These are phyloP conservation scores for Crotalaria pallida DNA, from an alignment of 306 rosid species.

Conservation along the genomic window DNA sequence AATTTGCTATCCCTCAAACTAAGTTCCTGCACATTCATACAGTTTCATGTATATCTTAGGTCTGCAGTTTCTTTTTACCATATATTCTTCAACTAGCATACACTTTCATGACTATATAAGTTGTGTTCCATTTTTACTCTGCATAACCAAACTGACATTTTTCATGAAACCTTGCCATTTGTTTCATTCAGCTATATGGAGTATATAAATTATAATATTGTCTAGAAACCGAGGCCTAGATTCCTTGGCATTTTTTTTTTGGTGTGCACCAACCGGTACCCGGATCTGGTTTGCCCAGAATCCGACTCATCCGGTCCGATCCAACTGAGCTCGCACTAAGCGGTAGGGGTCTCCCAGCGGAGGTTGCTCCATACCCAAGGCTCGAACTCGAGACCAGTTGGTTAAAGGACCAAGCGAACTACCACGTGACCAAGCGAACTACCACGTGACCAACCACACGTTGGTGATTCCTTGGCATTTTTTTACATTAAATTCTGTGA, in stretches of 20 bases:
- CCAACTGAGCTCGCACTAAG: too few relatives aligned
- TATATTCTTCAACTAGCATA: not conserved
- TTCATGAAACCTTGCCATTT: constrained; percentile 3
- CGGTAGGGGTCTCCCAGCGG: too few relatives aligned
- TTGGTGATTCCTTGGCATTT: constrained; percentile 22
- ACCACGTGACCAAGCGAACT: too few relatives aligned
- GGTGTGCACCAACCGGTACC: too few relatives aligned
- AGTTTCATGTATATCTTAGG: not conserved
- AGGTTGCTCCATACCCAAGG: too few relatives aligned
- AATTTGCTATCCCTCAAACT: not conserved
- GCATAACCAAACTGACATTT: not conserved
- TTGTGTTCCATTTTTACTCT: not conserved
- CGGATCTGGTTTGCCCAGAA: too few relatives aligned
- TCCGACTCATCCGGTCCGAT: too few relatives aligned
- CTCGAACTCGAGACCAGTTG: too few relatives aligned
- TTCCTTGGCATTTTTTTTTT: constrained; percentile 19
- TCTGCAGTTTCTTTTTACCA: not conserved
- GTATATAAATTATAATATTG: constrained; percentile 2
- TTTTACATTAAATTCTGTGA: constrained; percentile 33
- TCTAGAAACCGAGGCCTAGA: constrained; percentile 17
- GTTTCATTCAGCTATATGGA: not conserved
- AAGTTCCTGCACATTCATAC: not conserved
- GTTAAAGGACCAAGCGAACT: too few relatives aligned
- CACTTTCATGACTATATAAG: too few relatives aligned
- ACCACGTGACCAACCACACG: too few relatives aligned